Evolutionary conservation across 345 rosid genomes (phyloP).

Genomic region (Mallotus nudiflorus): DNA sequence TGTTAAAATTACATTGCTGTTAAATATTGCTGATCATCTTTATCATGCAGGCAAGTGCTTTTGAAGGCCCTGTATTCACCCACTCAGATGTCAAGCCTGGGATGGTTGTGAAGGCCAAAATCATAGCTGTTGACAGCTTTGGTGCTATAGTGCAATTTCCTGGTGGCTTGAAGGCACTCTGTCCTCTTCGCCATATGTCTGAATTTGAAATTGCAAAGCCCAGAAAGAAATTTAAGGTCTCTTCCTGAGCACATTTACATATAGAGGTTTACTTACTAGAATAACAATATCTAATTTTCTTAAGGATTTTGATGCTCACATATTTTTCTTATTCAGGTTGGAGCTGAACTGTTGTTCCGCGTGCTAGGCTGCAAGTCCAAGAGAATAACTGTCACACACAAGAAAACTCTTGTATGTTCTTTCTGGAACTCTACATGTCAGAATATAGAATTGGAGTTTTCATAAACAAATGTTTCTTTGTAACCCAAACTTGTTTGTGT

Average conservation of each 20-base stretch:
- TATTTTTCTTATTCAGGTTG: slow-evolving; percentile 57
- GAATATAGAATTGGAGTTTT: neutral
- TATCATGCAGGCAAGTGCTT: slow-evolving; percentile 87
- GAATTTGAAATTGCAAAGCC: slow-evolving; percentile 90
- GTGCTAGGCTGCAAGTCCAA: slow-evolving; percentile 96
- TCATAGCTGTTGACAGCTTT: slow-evolving; percentile 68
- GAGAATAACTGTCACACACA: slow-evolving; percentile 92
- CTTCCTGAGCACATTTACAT: slow-evolving; percentile 10
- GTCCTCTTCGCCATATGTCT: slow-evolving; percentile 95
- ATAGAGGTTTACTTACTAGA: neutral
- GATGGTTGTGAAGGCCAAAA: slow-evolving; percentile 81
- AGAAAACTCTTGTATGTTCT: slow-evolving; percentile 86
- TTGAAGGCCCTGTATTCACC: slow-evolving; percentile 88
- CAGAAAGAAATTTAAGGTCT: slow-evolving; percentile 83
- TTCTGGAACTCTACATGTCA: slow-evolving; percentile 1
- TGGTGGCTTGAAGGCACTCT: slow-evolving; percentile 95
- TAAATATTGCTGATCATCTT: neutral
- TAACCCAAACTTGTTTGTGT: no score
- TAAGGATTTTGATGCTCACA: slow-evolving; percentile 10
- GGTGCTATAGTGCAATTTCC: slow-evolving; percentile 97
- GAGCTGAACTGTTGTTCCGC: slow-evolving; percentile 82
- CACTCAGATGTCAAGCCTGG: slow-evolving; percentile 98
- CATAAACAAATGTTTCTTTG: neutral
- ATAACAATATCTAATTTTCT: slow-evolving; percentile 1
- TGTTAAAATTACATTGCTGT: neutral